Base-by-base conservation (phyloP, 371 early-diverging fungal species). In the Batkoa obscura region DNA sequence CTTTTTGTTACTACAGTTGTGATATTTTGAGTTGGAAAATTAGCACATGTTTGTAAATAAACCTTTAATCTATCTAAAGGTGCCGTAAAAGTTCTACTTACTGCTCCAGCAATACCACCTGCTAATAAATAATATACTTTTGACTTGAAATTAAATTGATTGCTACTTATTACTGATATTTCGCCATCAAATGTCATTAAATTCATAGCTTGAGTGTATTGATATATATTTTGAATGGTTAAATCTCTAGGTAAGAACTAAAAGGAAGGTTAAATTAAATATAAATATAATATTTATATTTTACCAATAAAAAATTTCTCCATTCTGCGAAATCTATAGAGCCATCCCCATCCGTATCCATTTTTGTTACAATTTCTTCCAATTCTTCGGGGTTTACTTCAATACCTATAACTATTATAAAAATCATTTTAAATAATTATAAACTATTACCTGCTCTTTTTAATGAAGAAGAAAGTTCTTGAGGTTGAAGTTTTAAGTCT, bases 41-140 rank as follows among this genome's bases (percentile, higher is more conserved):
- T 58, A 17, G 62, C 54, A 2, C 65, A 48, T 1, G 71, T 73
- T 45, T 76, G 76, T 49, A 85, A 71, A 60, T 78, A 78, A n/a
- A 83, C 76, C 61, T 79, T 80, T 34, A 81, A 69, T 15, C 83
- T 75, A 69, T 85, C 85, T 52, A 86, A 67, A 1, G 85, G 87
- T n/a, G 85, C 85, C 0, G 87, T 86, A 45, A 72, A 75, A 37
- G 81, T 79, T 32, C 87, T 72, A 46, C 79, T 79, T 5, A 85
- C 77, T 10, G 83, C 83, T 36, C 87, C 87, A 35, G 85, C 81
- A 36, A 83, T 67, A 34, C 80, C 86, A 43, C 86, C 86, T 0
- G 83, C 81, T 4, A 77, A 50, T 17, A 85, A 74, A 59, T 83
- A 47, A 35, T 13, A 6, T 13, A 43, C n/a, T 3, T 5, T 31